phyloP scores from a whole-genome alignment of 1,284 basidiomycete species.

The Calocybe gambosa region DNA sequence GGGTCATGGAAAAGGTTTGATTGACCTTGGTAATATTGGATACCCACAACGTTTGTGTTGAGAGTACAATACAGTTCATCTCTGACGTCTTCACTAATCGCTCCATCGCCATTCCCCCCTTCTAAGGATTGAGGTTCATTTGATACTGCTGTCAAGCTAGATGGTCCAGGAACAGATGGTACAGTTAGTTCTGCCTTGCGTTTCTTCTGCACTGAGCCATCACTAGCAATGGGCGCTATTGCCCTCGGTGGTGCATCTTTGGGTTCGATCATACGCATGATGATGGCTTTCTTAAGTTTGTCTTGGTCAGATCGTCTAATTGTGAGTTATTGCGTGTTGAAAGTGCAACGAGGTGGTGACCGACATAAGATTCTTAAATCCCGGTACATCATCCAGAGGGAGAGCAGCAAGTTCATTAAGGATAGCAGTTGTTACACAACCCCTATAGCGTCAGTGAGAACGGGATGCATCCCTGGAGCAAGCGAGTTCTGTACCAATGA shows the following conservation, averaged over 20 bases:
- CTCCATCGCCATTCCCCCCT: slow-evolving; percentile 36
- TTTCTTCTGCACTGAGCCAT: slow-evolving; percentile 19
- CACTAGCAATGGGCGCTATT: not conserved
- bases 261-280: slow-evolving; percentile 12
- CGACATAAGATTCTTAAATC: slow-evolving; percentile 49
- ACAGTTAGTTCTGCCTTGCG: slow-evolving; percentile 18
- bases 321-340: slow-evolving; percentile 2
- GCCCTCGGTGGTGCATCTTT: not conserved
- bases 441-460: slow-evolving; percentile 37
- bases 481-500: slow-evolving; percentile 49
- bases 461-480: not conserved
- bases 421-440: slow-evolving; percentile 59
- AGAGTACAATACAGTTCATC: slow-evolving; percentile 65
- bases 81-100: slow-evolving; percentile 40
- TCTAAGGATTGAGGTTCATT: slow-evolving; percentile 18
- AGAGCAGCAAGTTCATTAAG: slow-evolving; percentile 42
- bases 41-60: slow-evolving; percentile 65
- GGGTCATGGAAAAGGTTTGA: slow-evolving; percentile 3
- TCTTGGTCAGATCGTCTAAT: slow-evolving; percentile 50
- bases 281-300: slow-evolving; percentile 55
- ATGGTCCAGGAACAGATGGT: slow-evolving; percentile 1
- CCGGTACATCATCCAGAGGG: slow-evolving; percentile 38
- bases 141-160: slow-evolving; percentile 1
- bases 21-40: slow-evolving; percentile 74
- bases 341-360: slow-evolving; percentile 12